Evolutionary conservation across 2,329 filamentous ascomycete species (phyloP), one percentile per base, ranked within the genome.

Genomic region (Xylaria sp.): DNA sequence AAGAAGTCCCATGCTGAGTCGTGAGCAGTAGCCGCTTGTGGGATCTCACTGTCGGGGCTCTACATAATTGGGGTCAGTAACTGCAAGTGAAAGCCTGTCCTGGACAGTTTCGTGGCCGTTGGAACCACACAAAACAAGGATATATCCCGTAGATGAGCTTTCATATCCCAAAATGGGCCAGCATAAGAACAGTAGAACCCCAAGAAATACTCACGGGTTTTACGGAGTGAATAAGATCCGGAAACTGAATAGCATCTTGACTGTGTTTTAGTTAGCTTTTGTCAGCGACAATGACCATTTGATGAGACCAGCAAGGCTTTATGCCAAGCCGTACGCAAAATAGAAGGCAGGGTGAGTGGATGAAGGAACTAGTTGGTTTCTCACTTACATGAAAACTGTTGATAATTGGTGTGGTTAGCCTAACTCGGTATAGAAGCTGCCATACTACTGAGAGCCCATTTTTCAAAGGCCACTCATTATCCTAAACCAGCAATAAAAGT

Each of bases 1-100:
- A 87, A 86, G 76, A 86, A 87, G 73, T 87, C 85, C 82, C 84
- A 87, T 5, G 84, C 84, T 7, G 78, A 81, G 72, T 87, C 84
- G 57, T 86, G 85, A 56, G 84, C 86, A 69, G 84, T 87, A 23
- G 83, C 83, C 8, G 77, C 77, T 64, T 84, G 81, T 0, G 78
- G 77, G n/a, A 81, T 77, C 64, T 83, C 82, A 2, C 78, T 84
- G 51, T 78, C 77, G 0, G 83, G 82, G 44, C 84, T 80, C 56
- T 55, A 37, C 28, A 4, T 31, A 20, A 8, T 20, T 25, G 25
- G 18, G 8, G 28, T 55, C 7, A 55, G 28, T 31, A 50, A 23
- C 20, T 20, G 18, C 20, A 28, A n/a, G 18, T 31, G 4, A 15
- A 15, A 31, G 50, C 23, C 4, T 18, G 50, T 31, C 7, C 5